Evolutionary conservation across 495 filamentous ascomycete species (phyloP).

Genomic region (Trichoderma reesei): DNA sequence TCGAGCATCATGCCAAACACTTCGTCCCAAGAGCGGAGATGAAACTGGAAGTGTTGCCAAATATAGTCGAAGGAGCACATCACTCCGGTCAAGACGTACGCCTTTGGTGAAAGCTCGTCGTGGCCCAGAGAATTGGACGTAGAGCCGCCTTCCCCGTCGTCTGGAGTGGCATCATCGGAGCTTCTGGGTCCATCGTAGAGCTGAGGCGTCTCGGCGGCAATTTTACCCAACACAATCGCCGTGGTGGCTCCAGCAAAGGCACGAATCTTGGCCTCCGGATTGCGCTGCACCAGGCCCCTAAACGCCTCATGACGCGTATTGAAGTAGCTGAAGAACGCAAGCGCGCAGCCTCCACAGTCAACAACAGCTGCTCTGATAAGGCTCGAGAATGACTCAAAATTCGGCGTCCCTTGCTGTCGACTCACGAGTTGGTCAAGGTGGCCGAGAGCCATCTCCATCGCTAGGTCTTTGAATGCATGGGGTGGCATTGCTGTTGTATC

Average conservation of each 20-base stretch:
- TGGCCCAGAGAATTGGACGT: constrained; percentile 7
- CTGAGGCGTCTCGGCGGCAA: constrained; percentile 33
- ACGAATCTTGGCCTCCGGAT: constrained; percentile 51
- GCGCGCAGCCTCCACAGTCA: constrained; percentile 45
- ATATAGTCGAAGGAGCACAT: constrained; percentile 43
- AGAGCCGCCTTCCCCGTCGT: constrained; percentile 9
- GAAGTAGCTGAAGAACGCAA: constrained; percentile 56
- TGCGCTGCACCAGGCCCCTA: constrained; percentile 58
- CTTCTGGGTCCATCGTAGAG: constrained; percentile 31
- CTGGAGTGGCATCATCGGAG: constrained; percentile 23
- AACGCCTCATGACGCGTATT: constrained; percentile 43
- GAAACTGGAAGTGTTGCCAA: constrained; percentile 43
- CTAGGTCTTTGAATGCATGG: constrained; percentile 42
- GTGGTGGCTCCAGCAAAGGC: constrained; percentile 35
- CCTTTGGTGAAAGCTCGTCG: background rate
- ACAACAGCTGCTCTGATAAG: constrained; percentile 45
- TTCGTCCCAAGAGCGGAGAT: constrained; percentile 64
- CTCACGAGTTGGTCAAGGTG: constrained; percentile 73
- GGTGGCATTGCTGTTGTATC: background rate
- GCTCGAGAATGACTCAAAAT: constrained; percentile 47
- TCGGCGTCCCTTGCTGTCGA: constrained; percentile 56
- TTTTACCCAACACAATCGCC: constrained; percentile 40
- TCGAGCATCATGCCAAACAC: constrained; percentile 60
- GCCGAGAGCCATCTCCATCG: constrained; percentile 58
- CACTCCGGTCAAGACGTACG: constrained; percentile 24